Conservation (phyloP, 495 filamentous ascomycete species). For the Penicillium coprophilum region DNA sequence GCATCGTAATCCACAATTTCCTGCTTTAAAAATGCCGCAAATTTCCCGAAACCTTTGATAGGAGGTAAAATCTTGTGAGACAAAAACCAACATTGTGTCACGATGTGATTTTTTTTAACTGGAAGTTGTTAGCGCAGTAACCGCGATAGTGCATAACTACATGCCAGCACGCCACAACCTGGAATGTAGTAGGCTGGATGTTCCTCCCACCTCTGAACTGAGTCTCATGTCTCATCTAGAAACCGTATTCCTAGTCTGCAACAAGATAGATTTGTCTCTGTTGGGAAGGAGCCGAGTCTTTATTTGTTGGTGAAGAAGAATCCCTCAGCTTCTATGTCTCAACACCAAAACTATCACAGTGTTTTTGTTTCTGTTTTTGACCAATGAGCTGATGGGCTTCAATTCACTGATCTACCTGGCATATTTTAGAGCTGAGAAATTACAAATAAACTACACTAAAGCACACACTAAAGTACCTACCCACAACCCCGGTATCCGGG, state of each 20-base stretch:
- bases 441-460: not conserved
- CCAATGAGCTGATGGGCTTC: not conserved
- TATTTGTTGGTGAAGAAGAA: not conserved
- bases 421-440: not conserved
- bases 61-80: conserved; percentile 16
- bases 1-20: not conserved
- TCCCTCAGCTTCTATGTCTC: not conserved
- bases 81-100: not conserved
- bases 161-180: conserved; percentile 16
- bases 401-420: not conserved
- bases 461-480: conserved; percentile 1
- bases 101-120: not conserved
- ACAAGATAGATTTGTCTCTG: not conserved
- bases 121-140: conserved; percentile 14
- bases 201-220: not conserved
- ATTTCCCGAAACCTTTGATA: conserved; percentile 13
- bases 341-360: not conserved
- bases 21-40: conserved; percentile 1
- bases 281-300: conserved; percentile 1
- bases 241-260: not conserved
- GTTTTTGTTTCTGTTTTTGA: not conserved
- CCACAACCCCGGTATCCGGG: conserved; percentile 1
- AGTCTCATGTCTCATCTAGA: not conserved
- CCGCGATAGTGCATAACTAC: conserved; percentile 20
- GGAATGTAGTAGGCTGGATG: conserved; percentile 1